Percentiles rank a stretch among this genome's conserved stretches.
phyloP scores from a whole-genome alignment of 352 stramenopile species.

The Globisporangium polare region DNA sequence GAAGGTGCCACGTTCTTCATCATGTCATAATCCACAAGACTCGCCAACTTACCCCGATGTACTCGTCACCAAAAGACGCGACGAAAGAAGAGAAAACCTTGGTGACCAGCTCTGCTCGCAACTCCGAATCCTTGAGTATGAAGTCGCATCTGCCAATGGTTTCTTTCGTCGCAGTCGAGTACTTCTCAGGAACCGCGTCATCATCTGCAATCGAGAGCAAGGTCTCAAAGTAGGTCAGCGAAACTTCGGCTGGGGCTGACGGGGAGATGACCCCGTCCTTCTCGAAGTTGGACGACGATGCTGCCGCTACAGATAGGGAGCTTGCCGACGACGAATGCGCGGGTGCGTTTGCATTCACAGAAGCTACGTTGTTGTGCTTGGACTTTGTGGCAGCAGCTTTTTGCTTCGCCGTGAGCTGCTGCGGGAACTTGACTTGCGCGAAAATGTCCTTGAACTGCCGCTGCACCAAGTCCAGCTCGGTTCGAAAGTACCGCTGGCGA shows the following conservation, averaged over 20 bases:
- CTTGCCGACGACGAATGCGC: slow-evolving; percentile 10
- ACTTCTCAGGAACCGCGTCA: slow-evolving; percentile 30
- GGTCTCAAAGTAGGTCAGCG: slow-evolving; percentile 49
- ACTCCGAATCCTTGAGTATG: slow-evolving; percentile 62
- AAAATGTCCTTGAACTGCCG: slow-evolving; percentile 40
- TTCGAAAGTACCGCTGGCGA: slow-evolving; percentile 58
- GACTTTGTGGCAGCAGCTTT: slow-evolving; percentile 34
- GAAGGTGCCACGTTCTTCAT: not conserved
- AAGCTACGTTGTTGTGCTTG: slow-evolving; percentile 21
- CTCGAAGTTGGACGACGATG: slow-evolving; percentile 50
- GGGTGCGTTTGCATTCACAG: slow-evolving; percentile 3
- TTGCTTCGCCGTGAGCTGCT: slow-evolving; percentile 31
- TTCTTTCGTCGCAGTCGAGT: slow-evolving; percentile 35
- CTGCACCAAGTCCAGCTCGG: slow-evolving; percentile 63
- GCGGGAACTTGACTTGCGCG: slow-evolving; percentile 44
- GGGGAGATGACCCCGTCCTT: slow-evolving; percentile 23
- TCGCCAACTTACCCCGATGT: slow-evolving; percentile 38
- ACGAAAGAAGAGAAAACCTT: slow-evolving; percentile 65
- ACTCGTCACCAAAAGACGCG: slow-evolving; percentile 59
- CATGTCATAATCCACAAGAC: not conserved
- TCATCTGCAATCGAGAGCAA: slow-evolving; percentile 49
- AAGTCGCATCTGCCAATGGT: slow-evolving; percentile 50
- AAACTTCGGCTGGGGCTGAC: slow-evolving; percentile 23
- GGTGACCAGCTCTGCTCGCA: slow-evolving; percentile 61
- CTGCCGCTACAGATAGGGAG: slow-evolving; percentile 9